Base-by-base conservation (phyloP, 2,329 filamentous ascomycete genomes). In the Colletotrichum somersetense region DNA sequence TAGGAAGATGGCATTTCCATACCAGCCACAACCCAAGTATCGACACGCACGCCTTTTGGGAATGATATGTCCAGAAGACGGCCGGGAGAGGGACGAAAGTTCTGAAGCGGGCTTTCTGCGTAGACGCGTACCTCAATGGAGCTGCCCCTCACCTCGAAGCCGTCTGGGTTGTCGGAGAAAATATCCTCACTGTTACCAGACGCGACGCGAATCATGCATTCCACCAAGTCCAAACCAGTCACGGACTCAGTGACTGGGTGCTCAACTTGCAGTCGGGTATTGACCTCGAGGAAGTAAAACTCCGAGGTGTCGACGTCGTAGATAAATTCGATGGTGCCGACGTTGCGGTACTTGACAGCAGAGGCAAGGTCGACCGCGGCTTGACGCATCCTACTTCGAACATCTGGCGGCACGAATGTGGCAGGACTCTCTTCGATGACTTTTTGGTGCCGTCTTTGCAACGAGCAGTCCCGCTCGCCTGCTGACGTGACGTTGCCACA, bases 91-190 rank as follows among this genome's bases (percentile, higher is more conserved):
- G 92, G 91, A 7, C 91, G 89, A 79, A 93, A 93, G 72, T 91
- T 89, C 57, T 77, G 75, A 30, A 77, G 88, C 7, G 91, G 91
- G 72, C 92, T 92, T 76, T 94, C 92, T 3, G 91, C 92, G 78
- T 93, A 93, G 68, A 93, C 92, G 67, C 92, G 84, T 30, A 90
- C 91, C 79, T 94, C 92, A 71, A 93, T 92, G 0, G 91, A 91
- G 78, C 91, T 89, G 0, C 91, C 91, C 66, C 84, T 85, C 74
- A 92, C 92, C 55, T 72, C 61, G 5, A 75, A 72, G 18, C 73
- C 73, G 16, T 52, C 46, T 5, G 62, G 26, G n/a, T 46, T 18
- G n/a, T 40, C 62, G 52, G 62, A 18, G 8, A 67, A 58, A 52
- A 76, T 57, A 30, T 74, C 44, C 10, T 67, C 48, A n/a, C 61